These are phyloP conservation scores for Paraglomus brasilianum DNA, from an alignment of 192 early-diverging fungal species.

Conservation along the genomic window DNA sequence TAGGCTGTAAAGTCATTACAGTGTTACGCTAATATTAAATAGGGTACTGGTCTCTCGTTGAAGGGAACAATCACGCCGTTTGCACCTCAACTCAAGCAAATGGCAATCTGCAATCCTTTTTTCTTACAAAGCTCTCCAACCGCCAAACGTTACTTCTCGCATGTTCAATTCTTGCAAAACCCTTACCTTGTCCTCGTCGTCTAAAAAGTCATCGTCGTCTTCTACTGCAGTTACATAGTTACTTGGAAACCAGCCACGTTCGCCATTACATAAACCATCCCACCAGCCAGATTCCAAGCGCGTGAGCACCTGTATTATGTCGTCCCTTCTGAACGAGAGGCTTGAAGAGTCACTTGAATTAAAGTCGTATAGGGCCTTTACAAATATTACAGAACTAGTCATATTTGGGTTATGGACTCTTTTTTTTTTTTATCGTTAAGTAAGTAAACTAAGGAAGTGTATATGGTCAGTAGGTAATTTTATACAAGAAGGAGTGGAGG, in stretches of 20 bases:
- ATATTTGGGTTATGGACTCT: no score
- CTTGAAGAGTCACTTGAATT: conserved; percentile 71
- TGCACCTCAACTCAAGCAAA: no score
- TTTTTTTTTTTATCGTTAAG: no score
- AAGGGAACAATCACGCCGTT: no score
- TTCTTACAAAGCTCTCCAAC: no score
- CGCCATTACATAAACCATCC: conserved; percentile 81
- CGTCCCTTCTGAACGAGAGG: conserved; percentile 80
- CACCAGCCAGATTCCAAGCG: conserved; percentile 96
- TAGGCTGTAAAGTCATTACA: no score
- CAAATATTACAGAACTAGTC: neutral
- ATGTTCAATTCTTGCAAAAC: conserved; percentile 21
- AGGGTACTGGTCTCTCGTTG: no score
- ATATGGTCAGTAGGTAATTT: no score
- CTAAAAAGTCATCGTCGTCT: conserved; percentile 34
- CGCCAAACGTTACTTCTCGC: conserved; percentile 29
- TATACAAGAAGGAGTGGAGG: no score
- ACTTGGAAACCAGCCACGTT: conserved; percentile 88
- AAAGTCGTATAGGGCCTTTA: conserved; percentile 86
- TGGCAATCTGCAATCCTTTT: no score
- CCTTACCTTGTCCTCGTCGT: conserved; percentile 21
- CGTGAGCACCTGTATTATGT: conserved; percentile 86
- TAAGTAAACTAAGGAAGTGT: no score
- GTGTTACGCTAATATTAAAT: no score
- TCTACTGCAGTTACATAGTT: conserved; percentile 61